Conservation (phyloP, 768 basidiomycete species). For the Calvatia gigantea region DNA sequence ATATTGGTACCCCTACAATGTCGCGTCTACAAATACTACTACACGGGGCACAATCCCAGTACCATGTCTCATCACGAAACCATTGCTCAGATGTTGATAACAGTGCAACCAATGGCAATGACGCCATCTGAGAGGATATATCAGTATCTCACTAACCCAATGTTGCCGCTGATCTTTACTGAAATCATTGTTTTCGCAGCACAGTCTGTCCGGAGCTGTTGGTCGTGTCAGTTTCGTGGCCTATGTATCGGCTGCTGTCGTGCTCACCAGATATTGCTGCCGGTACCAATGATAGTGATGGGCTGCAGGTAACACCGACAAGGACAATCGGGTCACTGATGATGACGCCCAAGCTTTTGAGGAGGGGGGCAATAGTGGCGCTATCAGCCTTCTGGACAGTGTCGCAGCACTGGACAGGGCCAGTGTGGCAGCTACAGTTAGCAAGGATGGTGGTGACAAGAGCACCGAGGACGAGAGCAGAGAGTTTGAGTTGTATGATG, state of each 20-base stretch:
- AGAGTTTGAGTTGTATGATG: conserved; percentile 3
- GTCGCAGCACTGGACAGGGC: conserved; percentile 6
- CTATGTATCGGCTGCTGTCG: neutral
- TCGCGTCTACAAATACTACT: too few species aligned
- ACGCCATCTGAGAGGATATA: neutral
- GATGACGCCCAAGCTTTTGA: neutral
- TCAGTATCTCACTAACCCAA: neutral
- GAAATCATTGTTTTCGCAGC: conserved; percentile 1
- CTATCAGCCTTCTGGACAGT: neutral
- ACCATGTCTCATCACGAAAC: too few species aligned
- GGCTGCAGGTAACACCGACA: conserved; percentile 25
- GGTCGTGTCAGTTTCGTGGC: neutral
- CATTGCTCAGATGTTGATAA: neutral
- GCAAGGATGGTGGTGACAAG: neutral
- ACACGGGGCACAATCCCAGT: too few species aligned
- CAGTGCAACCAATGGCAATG: neutral
- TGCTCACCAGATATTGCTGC: neutral
- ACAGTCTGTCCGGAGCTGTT: neutral
- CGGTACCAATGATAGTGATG: conserved; percentile 22
- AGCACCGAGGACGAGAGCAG: neutral
- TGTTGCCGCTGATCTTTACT: neutral
- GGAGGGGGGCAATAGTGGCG: neutral
- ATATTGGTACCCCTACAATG: too few species aligned
- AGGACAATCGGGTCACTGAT: conserved; percentile 19
- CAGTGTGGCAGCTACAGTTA: conserved; percentile 2